phyloP scores from a whole-genome alignment of 2,329 filamentous ascomycete species.

The Clarireedia hainanense region DNA sequence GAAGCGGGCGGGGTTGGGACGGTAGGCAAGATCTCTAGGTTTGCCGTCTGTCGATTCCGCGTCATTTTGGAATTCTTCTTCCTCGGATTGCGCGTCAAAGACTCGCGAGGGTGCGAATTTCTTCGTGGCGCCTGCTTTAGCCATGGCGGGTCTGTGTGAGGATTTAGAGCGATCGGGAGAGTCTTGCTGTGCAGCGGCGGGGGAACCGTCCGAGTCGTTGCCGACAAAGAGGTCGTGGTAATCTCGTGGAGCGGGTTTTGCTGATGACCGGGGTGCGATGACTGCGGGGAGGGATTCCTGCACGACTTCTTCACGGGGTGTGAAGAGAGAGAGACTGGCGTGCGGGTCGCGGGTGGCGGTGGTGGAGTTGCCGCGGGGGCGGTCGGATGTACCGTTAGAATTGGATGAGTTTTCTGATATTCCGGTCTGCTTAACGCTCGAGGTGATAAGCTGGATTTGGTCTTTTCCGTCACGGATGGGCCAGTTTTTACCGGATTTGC shows the following conservation, averaged over 20 bases:
- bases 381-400: constrained; percentile 29
- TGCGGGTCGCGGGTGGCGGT: constrained; percentile 56
- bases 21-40: constrained; percentile 39
- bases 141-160: constrained; percentile 28
- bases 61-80: constrained; percentile 41
- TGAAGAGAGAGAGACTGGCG: constrained; percentile 68
- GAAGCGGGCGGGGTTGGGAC: constrained; percentile 69
- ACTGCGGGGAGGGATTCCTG: constrained; percentile 40
- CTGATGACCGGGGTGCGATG: constrained; percentile 55
- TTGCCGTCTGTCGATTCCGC: constrained; percentile 33
- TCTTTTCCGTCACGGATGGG: constrained; percentile 84
- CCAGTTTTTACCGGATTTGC: constrained; percentile 85
- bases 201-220: constrained; percentile 21
- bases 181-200: constrained; percentile 1
- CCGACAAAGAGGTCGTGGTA: constrained; percentile 63
- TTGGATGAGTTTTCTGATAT: constrained; percentile 16
- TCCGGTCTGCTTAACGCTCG: constrained; percentile 45
- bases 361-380: constrained; percentile 44
- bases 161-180: constrained; percentile 20
- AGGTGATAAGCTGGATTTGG: constrained; percentile 68
- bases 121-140: constrained; percentile 50
- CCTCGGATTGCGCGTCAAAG: constrained; percentile 42
- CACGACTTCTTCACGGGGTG: constrained; percentile 56
- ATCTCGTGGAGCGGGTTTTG: constrained; percentile 61
- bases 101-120: constrained; percentile 56